Base-by-base conservation (phyloP, 2,329 filamentous ascomycete species). In the Aspergillus jensenii region DNA sequence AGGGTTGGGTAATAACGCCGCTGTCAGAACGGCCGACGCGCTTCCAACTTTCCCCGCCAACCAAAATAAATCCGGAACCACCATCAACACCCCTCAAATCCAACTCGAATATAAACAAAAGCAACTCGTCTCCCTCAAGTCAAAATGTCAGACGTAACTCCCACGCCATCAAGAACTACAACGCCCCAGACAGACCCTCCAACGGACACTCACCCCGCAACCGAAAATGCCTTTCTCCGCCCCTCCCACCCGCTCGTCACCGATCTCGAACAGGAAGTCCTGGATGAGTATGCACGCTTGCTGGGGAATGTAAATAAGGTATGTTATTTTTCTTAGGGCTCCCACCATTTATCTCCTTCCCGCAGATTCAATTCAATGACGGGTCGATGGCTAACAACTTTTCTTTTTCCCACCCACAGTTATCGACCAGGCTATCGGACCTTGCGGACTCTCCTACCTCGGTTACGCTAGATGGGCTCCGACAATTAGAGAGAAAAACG, bases 241-340 rank as follows among this genome's bases (percentile, higher is more conserved):
- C 59, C 69, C n/a, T 69, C 74, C 12, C 72, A 73, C 54, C 68
- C 73, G 0, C 66, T 71, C 21, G 72, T 96, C 61, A 84, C 88
- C 1, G 89, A 91, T 4, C 84, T 96, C 7, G 93, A 99, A 78
- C 93, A 96, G 74, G 91, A 98, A 72, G 89, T 99, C 1, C 81
- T 99, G 1, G 92, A 98, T 61, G 95, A 99, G 76, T 99, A 99
- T 71, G 87, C 93, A 65, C 84, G 89, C 14, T 78, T 99, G 33
- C 85, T 93, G 0, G 88, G 89, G 66, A 99, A 98, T 71, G 88
- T 99, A 83, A 96, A 96, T 70, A 89, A 89, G 78, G 95, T 93
- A 76, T 11, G 27, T 11, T 31, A 31, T 31, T 9, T 31, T 8
- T 3, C 1, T 11, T 11, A 31, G 3, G 9, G 9, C 9, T 11